Evolutionary conservation across 306 rosid genomes (phyloP).

Genomic region (Prunus mongolica): DNA sequence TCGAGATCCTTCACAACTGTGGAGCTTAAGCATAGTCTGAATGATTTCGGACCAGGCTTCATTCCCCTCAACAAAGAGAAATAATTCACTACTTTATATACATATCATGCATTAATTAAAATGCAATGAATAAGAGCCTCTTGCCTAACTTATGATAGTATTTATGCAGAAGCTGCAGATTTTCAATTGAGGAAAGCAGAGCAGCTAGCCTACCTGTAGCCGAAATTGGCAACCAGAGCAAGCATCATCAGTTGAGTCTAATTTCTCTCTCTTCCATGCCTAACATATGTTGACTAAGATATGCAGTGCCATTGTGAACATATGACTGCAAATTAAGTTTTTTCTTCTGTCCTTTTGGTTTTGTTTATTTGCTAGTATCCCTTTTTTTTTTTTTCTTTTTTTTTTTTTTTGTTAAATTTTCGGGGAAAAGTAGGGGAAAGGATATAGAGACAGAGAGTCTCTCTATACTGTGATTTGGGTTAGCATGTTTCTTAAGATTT

Average conservation of each 20-base stretch:
- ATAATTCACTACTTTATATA: too few species aligned
- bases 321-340: neutral
- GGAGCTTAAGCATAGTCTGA: conserved; percentile 21
- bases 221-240: conserved; percentile 16
- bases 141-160: neutral
- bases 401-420: neutral
- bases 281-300: conserved; percentile 21
- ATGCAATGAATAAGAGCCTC: neutral
- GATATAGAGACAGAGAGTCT: neutral
- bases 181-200: neutral
- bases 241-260: conserved; percentile 19
- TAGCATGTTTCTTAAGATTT: too few species aligned
- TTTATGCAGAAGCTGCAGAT: conserved; percentile 1
- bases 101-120: neutral
- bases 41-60: conserved; percentile 94
- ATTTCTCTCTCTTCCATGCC: conserved; percentile 4
- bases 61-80: conserved; percentile 65
- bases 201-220: neutral
- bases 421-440: neutral
- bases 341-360: neutral
- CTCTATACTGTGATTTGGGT: too few species aligned
- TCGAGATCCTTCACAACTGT: conserved; percentile 50
- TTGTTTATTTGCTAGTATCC: neutral
- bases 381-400: too few species aligned
- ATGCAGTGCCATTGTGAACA: conserved; percentile 17